These are phyloP conservation scores for Colletotrichum theobromicola DNA, from an alignment of 2,329 filamentous ascomycete genomes.

Conservation along the genomic window DNA sequence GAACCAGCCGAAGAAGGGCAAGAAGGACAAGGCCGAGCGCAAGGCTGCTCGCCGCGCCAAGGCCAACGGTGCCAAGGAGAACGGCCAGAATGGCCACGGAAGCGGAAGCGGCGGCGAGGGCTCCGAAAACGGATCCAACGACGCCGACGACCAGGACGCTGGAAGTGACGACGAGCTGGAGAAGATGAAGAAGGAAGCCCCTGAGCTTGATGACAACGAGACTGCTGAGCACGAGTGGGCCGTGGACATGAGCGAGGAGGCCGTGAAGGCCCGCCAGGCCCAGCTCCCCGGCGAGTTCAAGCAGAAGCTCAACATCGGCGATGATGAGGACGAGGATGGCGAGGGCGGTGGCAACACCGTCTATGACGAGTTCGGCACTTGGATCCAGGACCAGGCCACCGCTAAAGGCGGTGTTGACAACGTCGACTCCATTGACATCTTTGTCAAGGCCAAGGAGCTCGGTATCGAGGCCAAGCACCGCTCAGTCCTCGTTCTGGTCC, in stretches of 20 bases:
- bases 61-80: slow-evolving; percentile 64
- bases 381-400: slow-evolving; percentile 79
- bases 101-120: slow-evolving; percentile 66
- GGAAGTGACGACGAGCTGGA: slow-evolving; percentile 93
- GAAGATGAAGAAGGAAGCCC: slow-evolving; percentile 71
- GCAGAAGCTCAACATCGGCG: slow-evolving; percentile 81
- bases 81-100: slow-evolving; percentile 54
- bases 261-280: slow-evolving; percentile 92
- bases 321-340: slow-evolving; percentile 81
- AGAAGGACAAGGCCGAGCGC: slow-evolving; percentile 93
- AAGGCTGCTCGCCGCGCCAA: slow-evolving; percentile 93
- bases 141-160: slow-evolving; percentile 64
- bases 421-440: slow-evolving; percentile 88
- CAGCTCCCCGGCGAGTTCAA: slow-evolving; percentile 95
- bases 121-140: slow-evolving; percentile 55
- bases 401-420: slow-evolving; percentile 77
- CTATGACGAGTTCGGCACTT: slow-evolving; percentile 92
- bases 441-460: slow-evolving; percentile 95
- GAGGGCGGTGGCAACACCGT: slow-evolving; percentile 75
- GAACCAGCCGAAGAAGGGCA: slow-evolving; percentile 90
- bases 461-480: slow-evolving; percentile 95
- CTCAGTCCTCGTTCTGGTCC: slow-evolving; percentile 88
- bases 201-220: slow-evolving; percentile 57
- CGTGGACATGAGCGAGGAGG: slow-evolving; percentile 94
- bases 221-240: slow-evolving; percentile 92